Base-by-base conservation (phyloP, 1,139 yeast genomes). In the Geotrichum bryndzae region DNA sequence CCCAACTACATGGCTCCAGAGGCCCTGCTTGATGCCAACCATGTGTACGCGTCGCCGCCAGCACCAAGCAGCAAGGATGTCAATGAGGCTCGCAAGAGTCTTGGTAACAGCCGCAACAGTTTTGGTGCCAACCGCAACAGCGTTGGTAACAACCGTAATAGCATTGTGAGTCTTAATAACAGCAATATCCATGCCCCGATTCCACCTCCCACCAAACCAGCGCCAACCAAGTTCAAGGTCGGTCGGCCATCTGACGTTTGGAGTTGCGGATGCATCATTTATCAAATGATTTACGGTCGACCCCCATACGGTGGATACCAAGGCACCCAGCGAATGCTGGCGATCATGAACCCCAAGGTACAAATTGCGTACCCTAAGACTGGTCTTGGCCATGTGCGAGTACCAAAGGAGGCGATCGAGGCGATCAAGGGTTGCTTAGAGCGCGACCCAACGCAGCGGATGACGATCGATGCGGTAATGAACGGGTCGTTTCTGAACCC, bases 1-100 rank as follows among this genome's bases (percentile, higher is more conserved):
- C 97, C 97, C 1, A 90, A 89, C 73, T 94, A 94, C 73, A 94
- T 94, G 99, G 97, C 99, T 0, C 99, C 99, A 0, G 99, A 94
- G 73, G 90, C 98, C 0, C 77, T 92, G 62, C 80, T 87, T 54
- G 96, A 87, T 72, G 83, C 84, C 60, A 80, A 76, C 61, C 67
- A 67, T 69, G 73, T 55, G 68, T 71, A 23, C 71, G 31, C 31
- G 6, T 27, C 31, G 31, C 3, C 31, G 6, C 31, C 31, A 27
- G 69, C 51, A 18, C 70, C 69, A 23, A 51, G 58, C 56, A 13
- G 61, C 60, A 53, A 33, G 31, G 33, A 31, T 22, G 8, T 33
- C 35, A 52, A 52, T n/a, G 56, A 52, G 52, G 25, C 41, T 45
- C 51, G 51, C 23, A 29, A 27, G 31, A 27, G 31, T 6, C 6